Evolutionary conservation across 345 rosid genomes (phyloP).

Genomic region (Lepidium sativum): DNA sequence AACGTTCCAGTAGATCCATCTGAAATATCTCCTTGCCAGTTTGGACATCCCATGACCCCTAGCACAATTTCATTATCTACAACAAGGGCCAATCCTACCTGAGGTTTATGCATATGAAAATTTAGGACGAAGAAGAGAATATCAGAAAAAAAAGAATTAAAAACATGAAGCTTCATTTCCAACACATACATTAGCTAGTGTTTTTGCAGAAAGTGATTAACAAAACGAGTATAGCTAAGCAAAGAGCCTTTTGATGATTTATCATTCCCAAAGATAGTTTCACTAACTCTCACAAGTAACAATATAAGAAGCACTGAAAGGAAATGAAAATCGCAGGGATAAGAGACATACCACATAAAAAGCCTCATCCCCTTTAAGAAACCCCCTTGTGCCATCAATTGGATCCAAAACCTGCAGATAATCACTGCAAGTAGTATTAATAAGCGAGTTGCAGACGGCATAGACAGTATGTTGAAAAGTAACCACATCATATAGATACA

Average conservation of each 20-base stretch:
- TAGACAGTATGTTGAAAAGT: not conserved
- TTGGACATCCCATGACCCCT: conserved; percentile 89
- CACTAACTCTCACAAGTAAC: not conserved
- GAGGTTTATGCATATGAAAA: conserved; percentile 15
- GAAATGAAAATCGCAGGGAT: not conserved
- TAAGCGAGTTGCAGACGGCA: not conserved
- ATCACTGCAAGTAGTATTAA: not conserved
- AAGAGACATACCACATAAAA: conserved; percentile 63
- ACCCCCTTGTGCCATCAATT: conserved; percentile 83
- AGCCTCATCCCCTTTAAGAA: conserved; percentile 66
- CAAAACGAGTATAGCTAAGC: not conserved
- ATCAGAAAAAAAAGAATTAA: not conserved
- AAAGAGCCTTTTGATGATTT: not conserved
- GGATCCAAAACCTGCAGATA: conserved; percentile 74
- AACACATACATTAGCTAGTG: not conserved
- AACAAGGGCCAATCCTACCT: conserved; percentile 93
- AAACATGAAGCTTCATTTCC: not conserved
- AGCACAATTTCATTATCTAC: conserved; percentile 69
- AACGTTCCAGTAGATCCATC: conserved; percentile 40
- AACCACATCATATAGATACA: not conserved
- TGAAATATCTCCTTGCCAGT: conserved; percentile 43
- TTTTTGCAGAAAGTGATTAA: not conserved
- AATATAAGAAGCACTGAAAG: not conserved
- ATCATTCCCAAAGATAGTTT: not conserved
- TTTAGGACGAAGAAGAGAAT: conserved; percentile 15